Conservation (phyloP, 2,329 filamentous ascomycete genomes). For the Xylaria sp. region DNA sequence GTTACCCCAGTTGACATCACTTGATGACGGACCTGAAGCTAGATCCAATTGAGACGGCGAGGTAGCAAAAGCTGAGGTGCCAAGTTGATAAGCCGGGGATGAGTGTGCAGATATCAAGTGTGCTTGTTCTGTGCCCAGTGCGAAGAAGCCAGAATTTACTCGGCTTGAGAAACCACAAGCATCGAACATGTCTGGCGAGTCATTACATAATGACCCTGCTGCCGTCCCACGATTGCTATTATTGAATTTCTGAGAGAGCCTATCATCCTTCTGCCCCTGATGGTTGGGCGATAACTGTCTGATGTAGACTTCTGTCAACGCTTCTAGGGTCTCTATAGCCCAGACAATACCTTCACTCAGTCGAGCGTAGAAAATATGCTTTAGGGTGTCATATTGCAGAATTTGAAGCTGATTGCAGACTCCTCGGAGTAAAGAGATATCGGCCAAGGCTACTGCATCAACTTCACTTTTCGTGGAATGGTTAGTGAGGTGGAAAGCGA, state of each 20-base stretch:
- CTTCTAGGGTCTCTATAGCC: constrained; percentile 27
- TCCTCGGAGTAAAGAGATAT: constrained; percentile 22
- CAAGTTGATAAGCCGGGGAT: constrained; percentile 12
- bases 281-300: not conserved
- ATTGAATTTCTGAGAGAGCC: constrained; percentile 1
- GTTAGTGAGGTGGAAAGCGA: constrained; percentile 24
- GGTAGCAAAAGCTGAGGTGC: not conserved
- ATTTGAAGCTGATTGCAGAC: constrained; percentile 22
- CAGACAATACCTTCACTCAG: constrained; percentile 17
- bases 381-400: constrained; percentile 23
- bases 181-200: constrained; percentile 15
- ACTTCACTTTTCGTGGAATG: not conserved
- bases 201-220: constrained; percentile 5
- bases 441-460: constrained; percentile 8
- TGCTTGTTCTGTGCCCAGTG: constrained; percentile 10
- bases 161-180: not conserved
- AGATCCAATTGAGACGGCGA: constrained; percentile 19
- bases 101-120: constrained; percentile 8
- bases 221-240: not conserved
- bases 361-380: constrained; percentile 28
- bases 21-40: constrained; percentile 2
- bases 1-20: constrained; percentile 15
- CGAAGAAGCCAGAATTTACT: constrained; percentile 12
- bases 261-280: not conserved
- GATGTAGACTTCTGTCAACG: constrained; percentile 4